Evolutionary conservation across 805 yeast species (phyloP).

Genomic region (Starmera caribaea): DNA sequence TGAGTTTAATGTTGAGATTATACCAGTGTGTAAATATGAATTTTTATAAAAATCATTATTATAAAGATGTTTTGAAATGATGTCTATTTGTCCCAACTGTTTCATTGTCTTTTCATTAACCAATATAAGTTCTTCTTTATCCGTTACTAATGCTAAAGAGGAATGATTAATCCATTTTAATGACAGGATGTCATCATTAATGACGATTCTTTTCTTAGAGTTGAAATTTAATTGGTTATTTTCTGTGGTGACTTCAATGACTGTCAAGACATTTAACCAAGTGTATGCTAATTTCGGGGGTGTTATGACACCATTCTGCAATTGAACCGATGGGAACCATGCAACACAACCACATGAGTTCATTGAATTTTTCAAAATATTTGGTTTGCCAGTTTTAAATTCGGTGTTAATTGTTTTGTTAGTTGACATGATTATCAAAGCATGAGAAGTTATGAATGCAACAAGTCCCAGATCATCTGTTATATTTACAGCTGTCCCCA

Average conservation of each 20-base stretch:
- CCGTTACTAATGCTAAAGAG: slow-evolving; percentile 31
- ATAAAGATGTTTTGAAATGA: slow-evolving; percentile 24
- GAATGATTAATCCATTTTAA: slow-evolving; percentile 47
- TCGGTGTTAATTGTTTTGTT: slow-evolving; percentile 43
- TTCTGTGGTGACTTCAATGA: slow-evolving; percentile 37
- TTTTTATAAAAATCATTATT: slow-evolving; percentile 21
- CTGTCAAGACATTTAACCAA: slow-evolving; percentile 52
- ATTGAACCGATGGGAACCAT: slow-evolving; percentile 52
- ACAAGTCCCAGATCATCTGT: slow-evolving; percentile 51
- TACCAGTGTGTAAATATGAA: slow-evolving; percentile 3
- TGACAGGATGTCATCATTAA: slow-evolving; percentile 40
- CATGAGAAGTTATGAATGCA: slow-evolving; percentile 46
- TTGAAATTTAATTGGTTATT: slow-evolving; percentile 24
- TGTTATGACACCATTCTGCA: slow-evolving; percentile 14
- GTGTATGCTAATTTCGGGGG: slow-evolving; percentile 53
- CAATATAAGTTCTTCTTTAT: slow-evolving; percentile 34
- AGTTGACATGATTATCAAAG: slow-evolving; percentile 44
- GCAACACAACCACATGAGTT: slow-evolving; percentile 36
- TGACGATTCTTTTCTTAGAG: slow-evolving; percentile 31
- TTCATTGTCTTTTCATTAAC: slow-evolving; percentile 30
- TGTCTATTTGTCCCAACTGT: slow-evolving; percentile 13
- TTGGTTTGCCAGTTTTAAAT: slow-evolving; percentile 41
- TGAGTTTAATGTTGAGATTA: slow-evolving; percentile 7
- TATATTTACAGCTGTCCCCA: slow-evolving; percentile 43
- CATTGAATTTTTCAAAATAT: slow-evolving; percentile 18